Evolutionary conservation across 176 grass and related monocot genomes (phyloP), one percentile per base, ranked within the genome.

Genomic region (Elaeis guineensis): DNA sequence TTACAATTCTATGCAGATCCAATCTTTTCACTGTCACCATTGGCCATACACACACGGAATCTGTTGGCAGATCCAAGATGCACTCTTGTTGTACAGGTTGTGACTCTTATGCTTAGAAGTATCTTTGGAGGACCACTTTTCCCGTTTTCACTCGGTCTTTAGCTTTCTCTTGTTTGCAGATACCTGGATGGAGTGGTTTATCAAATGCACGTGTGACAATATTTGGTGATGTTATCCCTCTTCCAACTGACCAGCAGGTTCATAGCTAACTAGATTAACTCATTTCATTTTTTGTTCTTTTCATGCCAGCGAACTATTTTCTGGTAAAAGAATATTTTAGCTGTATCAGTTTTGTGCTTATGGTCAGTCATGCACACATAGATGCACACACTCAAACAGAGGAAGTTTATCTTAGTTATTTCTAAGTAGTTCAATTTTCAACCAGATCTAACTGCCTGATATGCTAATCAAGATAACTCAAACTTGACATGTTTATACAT

Each of bases 191-290:
- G 87, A 98, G 87, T 76, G 87, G 81, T 12, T 64, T 98, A 25
- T 98, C 93, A 30, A 98, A 98, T 78, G 93, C 93, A 2, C 87
- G 93, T 12, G 93, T 98, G 16, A 98, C 93, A 16, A 98, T 98
- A 72, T 98, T 98, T 80, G 93, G 93, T 59, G 87, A 98, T 76
- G 66, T 98, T 52, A 63, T 88, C 22, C 93, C 93, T 70, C 72
- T 98, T 28, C 79, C 93, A 76, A 65, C 81, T 68, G 82, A 89
- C 5, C 84, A 86, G 22, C 87, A 98, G 84, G 93, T 98, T 73
- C 44, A 0, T 68, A 52, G 3, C 20, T 50, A 15, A 5, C 50
- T 4, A 28, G 52, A 21, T 16, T 44, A 44, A 44, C 23, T 59
- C 6, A 24, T 3, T 35, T 20, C 19, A 32, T 21, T 26, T 23